Conservation (phyloP, 768 basidiomycete genomes). For the Tricholoma flavovirens region DNA sequence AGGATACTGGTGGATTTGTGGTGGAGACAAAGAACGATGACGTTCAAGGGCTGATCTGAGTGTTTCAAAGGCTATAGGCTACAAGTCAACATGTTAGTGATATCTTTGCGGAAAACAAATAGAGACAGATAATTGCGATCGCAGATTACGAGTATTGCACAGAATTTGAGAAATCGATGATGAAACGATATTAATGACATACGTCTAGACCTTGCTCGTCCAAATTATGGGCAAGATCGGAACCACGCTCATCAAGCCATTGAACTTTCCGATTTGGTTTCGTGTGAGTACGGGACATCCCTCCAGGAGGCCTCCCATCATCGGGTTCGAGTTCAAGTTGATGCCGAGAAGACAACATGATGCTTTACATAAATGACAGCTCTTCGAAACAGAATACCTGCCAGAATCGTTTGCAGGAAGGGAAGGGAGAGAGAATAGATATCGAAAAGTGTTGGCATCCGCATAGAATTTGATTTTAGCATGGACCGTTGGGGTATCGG, state of each 20-base stretch:
- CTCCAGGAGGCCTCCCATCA: slow-evolving; percentile 7
- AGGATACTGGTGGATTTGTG: slow-evolving; percentile 26
- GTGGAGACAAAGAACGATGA: slow-evolving; percentile 30
- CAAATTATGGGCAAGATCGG: slow-evolving; percentile 31
- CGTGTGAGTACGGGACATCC: slow-evolving; percentile 17
- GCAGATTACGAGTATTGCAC: neutral
- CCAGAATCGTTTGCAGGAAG: no score
- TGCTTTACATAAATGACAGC: neutral
- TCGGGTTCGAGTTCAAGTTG: no score
- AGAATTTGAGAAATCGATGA: neutral
- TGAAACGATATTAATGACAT: slow-evolving; percentile 23
- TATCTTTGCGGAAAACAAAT: neutral
- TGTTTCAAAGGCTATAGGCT: slow-evolving; percentile 46
- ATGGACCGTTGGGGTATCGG: neutral
- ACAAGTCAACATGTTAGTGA: slow-evolving; percentile 3
- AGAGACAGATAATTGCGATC: neutral
- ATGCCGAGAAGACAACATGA: slow-evolving; percentile 2
- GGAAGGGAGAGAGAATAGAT: neutral
- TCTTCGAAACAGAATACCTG: neutral
- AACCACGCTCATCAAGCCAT: slow-evolving; percentile 33
- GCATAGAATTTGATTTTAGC: neutral
- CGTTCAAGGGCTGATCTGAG: slow-evolving; percentile 44
- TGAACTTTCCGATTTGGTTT: slow-evolving; percentile 50
- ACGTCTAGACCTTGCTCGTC: slow-evolving; percentile 55
- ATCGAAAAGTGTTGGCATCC: no score